Evolutionary conservation across 352 stramenopile species (phyloP).

Genomic region (Phytophthora cactorum): DNA sequence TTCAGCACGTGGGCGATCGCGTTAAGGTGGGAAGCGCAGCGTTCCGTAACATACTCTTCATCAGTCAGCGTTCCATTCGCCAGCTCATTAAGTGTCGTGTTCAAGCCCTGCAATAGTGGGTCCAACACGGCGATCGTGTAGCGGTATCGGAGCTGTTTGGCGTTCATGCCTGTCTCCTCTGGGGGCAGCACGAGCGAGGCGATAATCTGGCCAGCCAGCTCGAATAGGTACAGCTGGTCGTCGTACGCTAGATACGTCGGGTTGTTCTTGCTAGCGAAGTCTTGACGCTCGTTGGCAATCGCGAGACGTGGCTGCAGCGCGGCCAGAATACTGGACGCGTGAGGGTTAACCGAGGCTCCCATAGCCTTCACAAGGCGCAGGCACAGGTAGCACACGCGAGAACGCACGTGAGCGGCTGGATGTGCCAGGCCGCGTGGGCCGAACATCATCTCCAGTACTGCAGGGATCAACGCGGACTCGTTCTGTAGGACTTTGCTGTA

Average conservation of each 20-base stretch:
- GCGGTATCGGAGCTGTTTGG: slow-evolving; percentile 67
- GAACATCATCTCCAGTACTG: slow-evolving; percentile 87
- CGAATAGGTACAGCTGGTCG: slow-evolving; percentile 88
- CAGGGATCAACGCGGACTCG: slow-evolving; percentile 65
- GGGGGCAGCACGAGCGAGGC: slow-evolving; percentile 50
- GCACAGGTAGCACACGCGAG: slow-evolving; percentile 85
- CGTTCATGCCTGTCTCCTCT: slow-evolving; percentile 45
- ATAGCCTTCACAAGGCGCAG: slow-evolving; percentile 84
- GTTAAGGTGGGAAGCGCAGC: slow-evolving; percentile 68
- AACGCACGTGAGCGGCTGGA: slow-evolving; percentile 62
- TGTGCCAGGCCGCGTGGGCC: slow-evolving; percentile 75
- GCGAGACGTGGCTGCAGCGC: slow-evolving; percentile 71
- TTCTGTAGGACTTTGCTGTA: slow-evolving; percentile 80
- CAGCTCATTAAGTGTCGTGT: slow-evolving; percentile 53
- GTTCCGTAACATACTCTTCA: slow-evolving; percentile 57
- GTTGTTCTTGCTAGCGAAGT: slow-evolving; percentile 44
- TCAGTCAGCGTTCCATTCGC: slow-evolving; percentile 36
- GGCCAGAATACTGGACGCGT: slow-evolving; percentile 74
- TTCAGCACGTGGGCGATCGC: slow-evolving; percentile 86
- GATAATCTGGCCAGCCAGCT: slow-evolving; percentile 86
- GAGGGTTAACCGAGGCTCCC: slow-evolving; percentile 68
- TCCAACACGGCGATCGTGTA: slow-evolving; percentile 80
- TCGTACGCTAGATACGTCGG: slow-evolving; percentile 68
- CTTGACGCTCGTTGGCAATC: slow-evolving; percentile 50
- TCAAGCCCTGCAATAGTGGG: slow-evolving; percentile 70